phyloP scores from a whole-genome alignment of 2,329 filamentous ascomycete genomes.

The Penicillium sp. region DNA sequence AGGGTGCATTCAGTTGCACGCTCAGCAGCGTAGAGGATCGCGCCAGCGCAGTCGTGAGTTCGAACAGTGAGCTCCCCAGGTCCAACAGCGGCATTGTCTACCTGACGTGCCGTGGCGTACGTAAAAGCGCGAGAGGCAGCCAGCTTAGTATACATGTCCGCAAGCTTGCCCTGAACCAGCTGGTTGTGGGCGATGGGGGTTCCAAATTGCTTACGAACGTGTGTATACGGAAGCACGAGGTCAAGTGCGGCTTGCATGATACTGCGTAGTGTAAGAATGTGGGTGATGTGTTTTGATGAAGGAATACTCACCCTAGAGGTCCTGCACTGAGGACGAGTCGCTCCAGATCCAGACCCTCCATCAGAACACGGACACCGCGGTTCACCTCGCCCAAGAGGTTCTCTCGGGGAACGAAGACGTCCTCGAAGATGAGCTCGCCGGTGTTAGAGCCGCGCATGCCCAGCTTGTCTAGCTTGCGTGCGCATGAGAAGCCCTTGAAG shows the following conservation, averaged over 20 bases:
- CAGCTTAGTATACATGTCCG: slow-evolving; percentile 96
- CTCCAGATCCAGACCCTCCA: slow-evolving; percentile 95
- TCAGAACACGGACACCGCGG: slow-evolving; percentile 81
- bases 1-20: slow-evolving; percentile 76
- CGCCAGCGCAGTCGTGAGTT: slow-evolving; percentile 91
- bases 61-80: slow-evolving; percentile 50
- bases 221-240: slow-evolving; percentile 79
- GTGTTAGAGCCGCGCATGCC: slow-evolving; percentile 98
- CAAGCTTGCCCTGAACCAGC: slow-evolving; percentile 84
- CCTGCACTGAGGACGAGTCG: slow-evolving; percentile 86
- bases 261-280: slow-evolving; percentile 29
- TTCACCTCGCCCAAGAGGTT: slow-evolving; percentile 78
- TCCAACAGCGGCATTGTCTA: slow-evolving; percentile 65
- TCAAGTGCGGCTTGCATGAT: slow-evolving; percentile 93
- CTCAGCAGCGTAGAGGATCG: slow-evolving; percentile 90
- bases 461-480: slow-evolving; percentile 92
- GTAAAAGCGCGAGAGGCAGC: slow-evolving; percentile 83
- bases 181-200: slow-evolving; percentile 86
- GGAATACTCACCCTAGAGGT: slow-evolving; percentile 62
- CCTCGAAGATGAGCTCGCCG: slow-evolving; percentile 85
- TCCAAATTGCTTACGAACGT: slow-evolving; percentile 85
- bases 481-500: slow-evolving; percentile 73
- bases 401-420: slow-evolving; percentile 79
- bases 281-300: too few species aligned
- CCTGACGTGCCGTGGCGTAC: slow-evolving; percentile 71